Evolutionary conservation across 179 eudicot genomes (phyloP).

Genomic region (Gypsophila paniculata): DNA sequence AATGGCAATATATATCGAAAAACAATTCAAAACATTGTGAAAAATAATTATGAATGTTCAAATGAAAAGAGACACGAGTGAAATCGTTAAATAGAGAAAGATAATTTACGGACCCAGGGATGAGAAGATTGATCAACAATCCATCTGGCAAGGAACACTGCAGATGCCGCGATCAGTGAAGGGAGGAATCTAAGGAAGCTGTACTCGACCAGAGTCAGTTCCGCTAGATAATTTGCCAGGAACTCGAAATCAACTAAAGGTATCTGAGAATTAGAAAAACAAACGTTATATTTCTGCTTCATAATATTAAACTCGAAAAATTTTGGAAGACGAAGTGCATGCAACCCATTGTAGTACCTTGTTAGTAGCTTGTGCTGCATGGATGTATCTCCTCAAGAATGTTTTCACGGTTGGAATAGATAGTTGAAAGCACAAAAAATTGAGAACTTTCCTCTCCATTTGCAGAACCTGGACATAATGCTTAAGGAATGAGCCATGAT

Average conservation of each 20-base stretch:
- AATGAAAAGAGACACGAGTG: background rate
- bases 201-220: conserved; percentile 64
- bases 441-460: conserved; percentile 72
- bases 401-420: conserved; percentile 77
- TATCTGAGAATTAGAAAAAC: conserved; percentile 32
- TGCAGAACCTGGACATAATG: conserved; percentile 53
- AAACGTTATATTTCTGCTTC: background rate
- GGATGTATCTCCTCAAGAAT: conserved; percentile 79
- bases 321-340: background rate
- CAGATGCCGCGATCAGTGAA: conserved; percentile 76
- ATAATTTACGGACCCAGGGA: conserved; percentile 61
- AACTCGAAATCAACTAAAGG: conserved; percentile 55
- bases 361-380: conserved; percentile 59
- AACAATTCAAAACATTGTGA: too few relatives aligned
- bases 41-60: background rate
- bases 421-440: conserved; percentile 58
- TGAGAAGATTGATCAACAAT: conserved; percentile 59
- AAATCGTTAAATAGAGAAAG: background rate
- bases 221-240: conserved; percentile 75
- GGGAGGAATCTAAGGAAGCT: conserved; percentile 66
- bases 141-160: conserved; percentile 88
- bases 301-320: background rate
- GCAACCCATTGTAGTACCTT: conserved; percentile 33
- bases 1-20: background rate
- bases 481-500: conserved; percentile 22